phyloP scores from a whole-genome alignment of 2,329 filamentous ascomycete genomes.

The Fusarium scirpi region DNA sequence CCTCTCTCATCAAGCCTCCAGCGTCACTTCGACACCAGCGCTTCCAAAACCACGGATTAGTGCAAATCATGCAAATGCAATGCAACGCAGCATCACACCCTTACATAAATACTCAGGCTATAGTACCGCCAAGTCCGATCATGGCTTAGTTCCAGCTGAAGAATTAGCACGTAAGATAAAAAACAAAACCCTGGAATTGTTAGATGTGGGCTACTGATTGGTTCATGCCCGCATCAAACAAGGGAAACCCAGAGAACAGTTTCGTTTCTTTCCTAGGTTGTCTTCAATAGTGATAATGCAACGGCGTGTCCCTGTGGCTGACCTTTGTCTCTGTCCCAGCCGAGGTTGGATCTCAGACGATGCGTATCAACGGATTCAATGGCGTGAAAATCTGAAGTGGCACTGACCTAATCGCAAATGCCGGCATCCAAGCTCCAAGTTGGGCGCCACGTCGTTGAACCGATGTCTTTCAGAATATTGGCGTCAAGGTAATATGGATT shows the following conservation, averaged over 20 bases:
- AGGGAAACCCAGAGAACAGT: neutral
- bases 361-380: constrained; percentile 9
- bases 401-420: neutral
- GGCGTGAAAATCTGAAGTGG: neutral
- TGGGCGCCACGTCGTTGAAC: constrained; percentile 25
- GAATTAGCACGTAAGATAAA: neutral
- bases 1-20: constrained; percentile 24
- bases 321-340: constrained; percentile 13
- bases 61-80: neutral
- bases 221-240: neutral
- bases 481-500: constrained; percentile 8
- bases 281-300: constrained; percentile 8
- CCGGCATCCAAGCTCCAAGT: neutral
- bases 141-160: constrained; percentile 15
- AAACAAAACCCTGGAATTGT: neutral
- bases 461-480: neutral
- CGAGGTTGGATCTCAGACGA: neutral
- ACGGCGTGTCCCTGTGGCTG: constrained; percentile 33
- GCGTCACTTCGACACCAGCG: constrained; percentile 28
- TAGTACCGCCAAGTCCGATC: constrained; percentile 16
- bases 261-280: neutral
- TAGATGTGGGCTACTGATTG: constrained; percentile 1
- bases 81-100: constrained; percentile 21
- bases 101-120: neutral
- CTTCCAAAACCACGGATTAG: constrained; percentile 7